Base-by-base conservation (phyloP, 495 filamentous ascomycete genomes). In the Lindgomyces ingoldianus region DNA sequence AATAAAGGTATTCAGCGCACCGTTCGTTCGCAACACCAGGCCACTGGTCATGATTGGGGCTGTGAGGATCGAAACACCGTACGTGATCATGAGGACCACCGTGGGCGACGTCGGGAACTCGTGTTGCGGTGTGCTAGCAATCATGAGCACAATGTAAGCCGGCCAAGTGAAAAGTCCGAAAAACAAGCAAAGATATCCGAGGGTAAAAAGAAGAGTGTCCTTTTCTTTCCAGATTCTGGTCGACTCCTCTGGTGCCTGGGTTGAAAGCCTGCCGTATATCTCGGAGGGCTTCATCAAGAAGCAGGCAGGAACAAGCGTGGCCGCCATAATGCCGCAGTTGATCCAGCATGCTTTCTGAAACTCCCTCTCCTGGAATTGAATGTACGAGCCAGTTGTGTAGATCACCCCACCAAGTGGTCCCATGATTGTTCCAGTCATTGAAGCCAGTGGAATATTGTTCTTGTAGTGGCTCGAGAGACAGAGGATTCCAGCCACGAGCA, bases 1-100 rank as follows among this genome's bases (percentile, higher is more conserved):
- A 48, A 73, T 68, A 12, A 74, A 52, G 0, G 62, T 72, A 59
- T 74, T 74, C 22, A 74, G 59, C 0, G 71, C 68, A 8, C 72
- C 72, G 14, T 71, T 56, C 22, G 69, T 64, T 2, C 44, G 18
- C 41, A 67, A 60, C 1, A 36, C 44, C 46, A 64, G 63, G 11
- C 56, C n/a, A n/a, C 21, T 51, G 4, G 30, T 16, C 11, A 44
- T 11, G 14, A 36, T 49, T 3, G 27, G 16, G 10, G 52, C 42
- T 3, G 30, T 14, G 4, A 58, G 8, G 3, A 29, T 14, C 11
- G 26, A 41, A 14, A n/a, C 12, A 8, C 19, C 62, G 30, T 41
- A 53, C 1, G 54, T 16, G 27, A 1, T 14, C 3, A 64, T 24
- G 21, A 64, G 53, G 14, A 58, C 27, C 14, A 12, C 26, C 8